Percentiles rank a stretch among this genome's conserved stretches.
Evolutionary conservation across 2,329 filamentous ascomycete species (phyloP).

Genomic region (Monosporascus sp.): DNA sequence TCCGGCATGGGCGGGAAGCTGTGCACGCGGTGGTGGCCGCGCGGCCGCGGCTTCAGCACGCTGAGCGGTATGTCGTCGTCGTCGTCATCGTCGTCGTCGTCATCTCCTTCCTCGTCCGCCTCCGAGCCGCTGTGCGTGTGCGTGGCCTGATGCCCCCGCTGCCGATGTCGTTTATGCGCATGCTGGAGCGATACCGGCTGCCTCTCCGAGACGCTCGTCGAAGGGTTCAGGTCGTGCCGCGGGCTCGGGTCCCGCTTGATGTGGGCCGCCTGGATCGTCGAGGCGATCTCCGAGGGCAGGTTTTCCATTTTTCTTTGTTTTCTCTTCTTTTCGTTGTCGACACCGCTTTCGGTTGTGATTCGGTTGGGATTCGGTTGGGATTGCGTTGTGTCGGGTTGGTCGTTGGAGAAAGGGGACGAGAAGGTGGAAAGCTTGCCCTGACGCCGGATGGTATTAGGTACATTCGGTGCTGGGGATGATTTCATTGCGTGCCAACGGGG

Average conservation of each 20-base stretch:
- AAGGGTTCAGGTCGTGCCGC: slow-evolving; percentile 71
- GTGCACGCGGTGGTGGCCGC: slow-evolving; percentile 28
- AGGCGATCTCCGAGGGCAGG: slow-evolving; percentile 64
- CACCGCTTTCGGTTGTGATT: not conserved
- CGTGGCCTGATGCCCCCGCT: slow-evolving; percentile 10
- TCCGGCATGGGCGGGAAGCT: slow-evolving; percentile 67
- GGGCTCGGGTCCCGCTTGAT: slow-evolving; percentile 69
- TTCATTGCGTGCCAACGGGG: too few species aligned
- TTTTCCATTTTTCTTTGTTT: slow-evolving; percentile 54
- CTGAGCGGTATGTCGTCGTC: slow-evolving; percentile 67
- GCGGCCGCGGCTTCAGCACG: slow-evolving; percentile 52
- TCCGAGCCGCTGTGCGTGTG: not conserved
- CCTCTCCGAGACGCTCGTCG: slow-evolving; percentile 65
- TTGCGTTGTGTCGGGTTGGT: not conserved
- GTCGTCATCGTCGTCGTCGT: slow-evolving; percentile 34
- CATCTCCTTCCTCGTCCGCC: not conserved
- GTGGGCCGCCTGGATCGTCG: slow-evolving; percentile 74
- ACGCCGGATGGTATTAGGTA: too few species aligned
- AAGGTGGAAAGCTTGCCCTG: too few species aligned
- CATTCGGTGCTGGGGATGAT: too few species aligned
- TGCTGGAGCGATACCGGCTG: slow-evolving; percentile 46
- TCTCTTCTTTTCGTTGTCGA: not conserved
- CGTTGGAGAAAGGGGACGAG: not conserved
- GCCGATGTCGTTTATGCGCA: not conserved
- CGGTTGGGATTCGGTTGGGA: not conserved